A percentile compares a stretch with the other conserved stretches of the same genome.
Conservation (phyloP, 2,329 filamentous ascomycete species). For the Alternaria conjuncta region DNA sequence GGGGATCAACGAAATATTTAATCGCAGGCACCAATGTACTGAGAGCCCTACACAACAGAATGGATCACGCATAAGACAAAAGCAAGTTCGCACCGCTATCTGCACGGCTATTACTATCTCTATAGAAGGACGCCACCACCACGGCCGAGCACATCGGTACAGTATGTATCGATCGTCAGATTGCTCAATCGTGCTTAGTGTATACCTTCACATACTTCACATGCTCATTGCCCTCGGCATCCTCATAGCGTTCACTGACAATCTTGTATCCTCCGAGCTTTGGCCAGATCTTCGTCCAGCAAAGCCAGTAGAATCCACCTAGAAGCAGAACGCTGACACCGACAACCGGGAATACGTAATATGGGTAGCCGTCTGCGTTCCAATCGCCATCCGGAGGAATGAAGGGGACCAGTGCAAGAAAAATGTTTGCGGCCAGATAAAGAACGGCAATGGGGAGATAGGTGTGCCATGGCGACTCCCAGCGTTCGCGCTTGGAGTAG, state of each 20-base stretch:
- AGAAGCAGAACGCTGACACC: conserved; percentile 50
- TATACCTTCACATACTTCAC: conserved; percentile 44
- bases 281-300: conserved; percentile 28
- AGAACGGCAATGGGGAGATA: conserved; percentile 46
- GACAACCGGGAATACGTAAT: conserved; percentile 54
- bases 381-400: conserved; percentile 50
- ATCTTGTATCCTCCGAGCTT: conserved; percentile 42
- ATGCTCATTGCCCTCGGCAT: conserved; percentile 38
- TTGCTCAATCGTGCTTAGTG: conserved; percentile 26
- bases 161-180: neutral
- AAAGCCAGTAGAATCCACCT: conserved; percentile 48
- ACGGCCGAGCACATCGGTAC: too few relatives aligned
- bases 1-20: too few relatives aligned
- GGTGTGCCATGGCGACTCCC: conserved; percentile 48
- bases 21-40: too few relatives aligned
- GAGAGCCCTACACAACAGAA: neutral
- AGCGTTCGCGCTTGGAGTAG: conserved; percentile 42
- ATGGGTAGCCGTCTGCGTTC: conserved; percentile 52
- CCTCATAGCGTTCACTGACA: conserved; percentile 36
- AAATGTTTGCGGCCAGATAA: conserved; percentile 50
- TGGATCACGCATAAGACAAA: neutral
- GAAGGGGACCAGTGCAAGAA: conserved; percentile 53
- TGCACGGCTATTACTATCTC: neutral
- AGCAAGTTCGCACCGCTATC: neutral
- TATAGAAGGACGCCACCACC: neutral